Evolutionary conservation across 805 yeast species (phyloP), one percentile per base, ranked within the genome.

Genomic region (Suhomyces xylopsoci): DNA sequence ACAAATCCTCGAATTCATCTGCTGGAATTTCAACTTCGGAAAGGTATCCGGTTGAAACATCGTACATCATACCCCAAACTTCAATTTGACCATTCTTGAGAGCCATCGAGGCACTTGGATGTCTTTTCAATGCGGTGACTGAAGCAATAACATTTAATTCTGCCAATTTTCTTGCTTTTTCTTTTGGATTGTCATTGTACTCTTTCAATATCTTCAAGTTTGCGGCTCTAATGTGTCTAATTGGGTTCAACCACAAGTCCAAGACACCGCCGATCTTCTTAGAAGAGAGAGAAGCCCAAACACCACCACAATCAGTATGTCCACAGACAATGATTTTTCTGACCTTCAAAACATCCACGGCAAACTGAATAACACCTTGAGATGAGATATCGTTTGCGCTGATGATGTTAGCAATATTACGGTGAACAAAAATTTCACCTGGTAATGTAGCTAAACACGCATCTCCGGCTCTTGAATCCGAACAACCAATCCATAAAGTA

Each of bases 301-400:
- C 83, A 28, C 97, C 97, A 48, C 97, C 97, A 77, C 98, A 92
- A 68, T 90, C 96, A 30, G 94, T 87, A 71, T 92, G 98, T 3
- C 97, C 98, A 70, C 97, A 89, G 5, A 92, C 87, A 51, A 92
- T 79, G 49, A 92, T 83, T 64, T 88, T 90, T 58, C 78, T 80
- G 40, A 93, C 96, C 63, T 88, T 87, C 55, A 92, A 77, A 12
- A 86, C 90, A 58, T 89, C 91, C 58, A 93, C 82, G 5, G 97
- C 96, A 63, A 89, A 90, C 68, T 92, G 97, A 28, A 93, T 73
- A 2, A 91, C 91, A 0, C 96, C 85, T 65, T 82, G 83, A 17
- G 87, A 78, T 41, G 90, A 81, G 45, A 87, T 73, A 67, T 93
- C 97, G 51, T 83, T 81, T 24, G 86, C 77, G 51, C 83, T 80